Evolutionary conservation across 345 rosid genomes (phyloP).

Genomic region (Eucalyptus virginea): DNA sequence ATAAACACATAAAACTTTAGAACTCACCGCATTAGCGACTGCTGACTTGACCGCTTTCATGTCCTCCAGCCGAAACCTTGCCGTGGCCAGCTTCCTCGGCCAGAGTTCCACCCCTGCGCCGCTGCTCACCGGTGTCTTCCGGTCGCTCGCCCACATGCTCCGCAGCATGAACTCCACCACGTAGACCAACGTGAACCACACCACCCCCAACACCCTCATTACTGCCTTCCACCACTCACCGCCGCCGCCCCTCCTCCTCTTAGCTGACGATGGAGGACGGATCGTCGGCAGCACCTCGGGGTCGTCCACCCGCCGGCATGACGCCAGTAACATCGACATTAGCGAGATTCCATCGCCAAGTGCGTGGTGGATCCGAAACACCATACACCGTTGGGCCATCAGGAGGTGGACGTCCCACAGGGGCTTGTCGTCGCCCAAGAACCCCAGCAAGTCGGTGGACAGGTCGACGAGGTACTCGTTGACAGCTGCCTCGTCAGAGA

Average conservation of each 20-base stretch:
- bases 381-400: constrained; percentile 7
- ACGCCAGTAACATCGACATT: constrained; percentile 35
- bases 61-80: constrained; percentile 35
- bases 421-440: constrained; percentile 29
- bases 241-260: not conserved
- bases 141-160: constrained; percentile 17
- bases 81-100: constrained; percentile 52
- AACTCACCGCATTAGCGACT: constrained; percentile 23
- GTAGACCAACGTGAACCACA: constrained; percentile 22
- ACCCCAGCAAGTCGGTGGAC: constrained; percentile 10
- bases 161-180: constrained; percentile 17
- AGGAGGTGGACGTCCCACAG: constrained; percentile 49
- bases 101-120: constrained; percentile 61
- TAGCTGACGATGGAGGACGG: not conserved
- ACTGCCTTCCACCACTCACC: not conserved
- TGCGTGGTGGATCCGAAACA: constrained; percentile 45
- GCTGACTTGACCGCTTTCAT: constrained; percentile 43
- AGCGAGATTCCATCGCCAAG: constrained; percentile 53
- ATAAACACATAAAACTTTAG: not conserved
- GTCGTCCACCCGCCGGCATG: constrained; percentile 22
- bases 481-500: not conserved
- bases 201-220: constrained; percentile 2
- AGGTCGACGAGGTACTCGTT: constrained; percentile 38
- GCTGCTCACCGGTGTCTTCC: constrained; percentile 24
- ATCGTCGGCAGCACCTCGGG: constrained; percentile 12